These are phyloP conservation scores for Botrytis porri DNA, from an alignment of 2,329 filamentous ascomycete genomes.

Conservation along the genomic window DNA sequence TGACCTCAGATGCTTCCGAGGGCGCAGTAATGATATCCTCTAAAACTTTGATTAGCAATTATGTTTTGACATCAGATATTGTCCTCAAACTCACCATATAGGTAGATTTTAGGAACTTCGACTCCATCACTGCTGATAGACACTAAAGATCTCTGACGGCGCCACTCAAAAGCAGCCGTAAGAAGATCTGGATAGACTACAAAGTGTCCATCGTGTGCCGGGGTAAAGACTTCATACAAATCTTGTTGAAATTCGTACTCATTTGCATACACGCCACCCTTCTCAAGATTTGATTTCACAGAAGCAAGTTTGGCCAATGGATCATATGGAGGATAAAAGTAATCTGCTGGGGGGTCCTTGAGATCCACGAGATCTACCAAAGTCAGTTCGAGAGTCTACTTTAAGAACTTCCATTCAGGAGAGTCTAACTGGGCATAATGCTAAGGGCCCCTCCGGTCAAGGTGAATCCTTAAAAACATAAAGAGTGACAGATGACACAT, in stretches of 20 bases:
- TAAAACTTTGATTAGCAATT: slow-evolving; percentile 3
- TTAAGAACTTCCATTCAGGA: not conserved
- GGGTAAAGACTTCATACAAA: slow-evolving; percentile 51
- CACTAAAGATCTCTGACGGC: slow-evolving; percentile 50
- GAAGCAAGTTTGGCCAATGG: slow-evolving; percentile 46
- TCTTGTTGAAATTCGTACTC: slow-evolving; percentile 56
- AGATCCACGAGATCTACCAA: slow-evolving; percentile 37
- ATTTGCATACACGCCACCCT: slow-evolving; percentile 43
- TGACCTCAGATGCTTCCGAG: slow-evolving; percentile 48
- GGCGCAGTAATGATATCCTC: slow-evolving; percentile 45
- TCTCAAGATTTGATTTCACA: slow-evolving; percentile 45
- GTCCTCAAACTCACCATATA: slow-evolving; percentile 41
- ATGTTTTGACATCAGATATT: not conserved
- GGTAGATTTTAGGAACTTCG: slow-evolving; percentile 55
- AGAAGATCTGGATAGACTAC: slow-evolving; percentile 53
- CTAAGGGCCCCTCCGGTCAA: not conserved
- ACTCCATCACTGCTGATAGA: slow-evolving; percentile 60
- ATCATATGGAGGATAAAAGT: slow-evolving; percentile 49
- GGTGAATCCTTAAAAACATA: not conserved
- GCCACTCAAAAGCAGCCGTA: slow-evolving; percentile 50
- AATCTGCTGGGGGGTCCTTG: slow-evolving; percentile 51
- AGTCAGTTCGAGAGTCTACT: not conserved
- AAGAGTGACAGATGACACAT: not conserved
- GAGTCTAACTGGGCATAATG: not conserved
- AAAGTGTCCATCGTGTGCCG: slow-evolving; percentile 65